These are phyloP conservation scores for Domatiomyces globalis DNA, from an alignment of 2,329 filamentous ascomycete species.

Conservation along the genomic window DNA sequence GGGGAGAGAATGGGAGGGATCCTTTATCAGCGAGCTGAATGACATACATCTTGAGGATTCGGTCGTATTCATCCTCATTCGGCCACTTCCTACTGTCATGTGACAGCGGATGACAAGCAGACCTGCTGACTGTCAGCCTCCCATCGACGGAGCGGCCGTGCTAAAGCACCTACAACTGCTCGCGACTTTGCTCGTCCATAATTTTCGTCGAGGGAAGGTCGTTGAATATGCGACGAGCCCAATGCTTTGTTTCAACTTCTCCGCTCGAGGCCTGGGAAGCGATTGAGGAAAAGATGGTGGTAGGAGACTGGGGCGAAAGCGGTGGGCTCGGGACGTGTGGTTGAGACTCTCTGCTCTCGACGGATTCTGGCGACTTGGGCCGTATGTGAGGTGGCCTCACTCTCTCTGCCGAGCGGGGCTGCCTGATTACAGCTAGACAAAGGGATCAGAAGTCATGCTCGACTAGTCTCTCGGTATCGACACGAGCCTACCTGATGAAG, in stretches of 20 bases:
- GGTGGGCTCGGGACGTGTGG: slow-evolving; percentile 12
- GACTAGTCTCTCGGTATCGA: background rate
- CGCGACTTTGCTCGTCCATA: background rate
- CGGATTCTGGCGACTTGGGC: slow-evolving; percentile 13
- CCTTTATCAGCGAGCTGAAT: background rate
- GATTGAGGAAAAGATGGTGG: slow-evolving; percentile 15
- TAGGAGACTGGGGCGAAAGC: slow-evolving; percentile 8
- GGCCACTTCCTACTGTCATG: background rate
- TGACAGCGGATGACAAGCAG: background rate
- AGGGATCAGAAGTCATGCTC: background rate
- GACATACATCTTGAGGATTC: background rate
- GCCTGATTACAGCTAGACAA: slow-evolving; percentile 4
- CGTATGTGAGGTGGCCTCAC: slow-evolving; percentile 7
- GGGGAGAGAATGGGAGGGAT: no score
- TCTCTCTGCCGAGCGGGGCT: slow-evolving; percentile 10
- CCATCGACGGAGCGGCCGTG: background rate
- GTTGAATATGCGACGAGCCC: slow-evolving; percentile 28
- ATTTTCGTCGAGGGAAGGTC: slow-evolving; percentile 12
- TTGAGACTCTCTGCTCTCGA: slow-evolving; percentile 10
- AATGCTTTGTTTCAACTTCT: slow-evolving; percentile 23
- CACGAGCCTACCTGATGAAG: background rate
- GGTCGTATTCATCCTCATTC: background rate
- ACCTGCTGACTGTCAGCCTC: background rate
- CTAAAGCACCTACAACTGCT: background rate
- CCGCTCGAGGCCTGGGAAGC: slow-evolving; percentile 14